Evolutionary conservation across 2,329 filamentous ascomycete species (phyloP).

Genomic region (Fusarium pseudocircinatum): DNA sequence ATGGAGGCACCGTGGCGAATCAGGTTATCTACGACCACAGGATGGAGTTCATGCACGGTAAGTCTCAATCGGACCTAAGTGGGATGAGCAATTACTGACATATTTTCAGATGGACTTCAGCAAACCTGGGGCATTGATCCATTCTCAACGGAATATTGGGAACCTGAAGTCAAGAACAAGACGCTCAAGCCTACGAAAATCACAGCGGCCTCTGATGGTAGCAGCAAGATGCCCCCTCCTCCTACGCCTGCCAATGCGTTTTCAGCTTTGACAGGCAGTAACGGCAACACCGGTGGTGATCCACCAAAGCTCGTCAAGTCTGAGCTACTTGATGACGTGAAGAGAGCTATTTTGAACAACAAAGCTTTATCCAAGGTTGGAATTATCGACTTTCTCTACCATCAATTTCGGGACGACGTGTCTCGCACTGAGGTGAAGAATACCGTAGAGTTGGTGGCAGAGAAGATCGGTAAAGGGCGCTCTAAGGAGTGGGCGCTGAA

Average conservation of each 20-base stretch:
- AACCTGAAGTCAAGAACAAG: conserved; percentile 51
- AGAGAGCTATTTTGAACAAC: conserved; percentile 54
- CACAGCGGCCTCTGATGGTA: conserved; percentile 17
- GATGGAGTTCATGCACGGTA: conserved; percentile 80
- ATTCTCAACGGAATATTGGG: conserved; percentile 86
- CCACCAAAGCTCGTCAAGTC: conserved; percentile 49
- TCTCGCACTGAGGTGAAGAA: conserved; percentile 55
- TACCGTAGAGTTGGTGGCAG: conserved; percentile 53
- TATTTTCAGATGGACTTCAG: conserved; percentile 56
- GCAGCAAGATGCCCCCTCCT: conserved; percentile 47
- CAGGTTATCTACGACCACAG: conserved; percentile 67
- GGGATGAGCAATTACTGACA: conserved; percentile 27
- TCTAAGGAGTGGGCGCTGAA: conserved; percentile 53
- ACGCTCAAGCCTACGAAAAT: conserved; percentile 22
- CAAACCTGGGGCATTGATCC: conserved; percentile 76
- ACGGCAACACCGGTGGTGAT: conserved; percentile 20
- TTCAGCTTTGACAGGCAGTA: conserved; percentile 44
- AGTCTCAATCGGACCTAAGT: conserved; percentile 41
- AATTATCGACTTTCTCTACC: conserved; percentile 53
- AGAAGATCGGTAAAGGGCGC: conserved; percentile 51
- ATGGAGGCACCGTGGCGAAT: conserved; percentile 58
- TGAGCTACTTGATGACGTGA: conserved; percentile 54
- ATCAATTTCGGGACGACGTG: conserved; percentile 50
- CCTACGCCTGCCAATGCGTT: conserved; percentile 50
- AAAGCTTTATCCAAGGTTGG: conserved; percentile 53